phyloP scores from a whole-genome alignment of 768 basidiomycete genomes.

The Podaxis mareebaensis region DNA sequence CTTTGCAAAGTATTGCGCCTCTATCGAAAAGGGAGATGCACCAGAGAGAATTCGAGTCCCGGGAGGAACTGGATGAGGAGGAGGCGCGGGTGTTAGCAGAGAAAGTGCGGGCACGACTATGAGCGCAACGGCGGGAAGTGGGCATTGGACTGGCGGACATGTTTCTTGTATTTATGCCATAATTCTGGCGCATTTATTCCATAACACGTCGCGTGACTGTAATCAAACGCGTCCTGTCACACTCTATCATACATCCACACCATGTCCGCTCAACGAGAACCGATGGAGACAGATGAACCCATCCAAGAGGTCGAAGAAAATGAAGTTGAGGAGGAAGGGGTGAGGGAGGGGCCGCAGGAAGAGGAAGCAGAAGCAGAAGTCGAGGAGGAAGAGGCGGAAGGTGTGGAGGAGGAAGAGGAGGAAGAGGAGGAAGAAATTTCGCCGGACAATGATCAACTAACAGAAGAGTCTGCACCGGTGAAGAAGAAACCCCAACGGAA shows the following conservation, averaged over 20 bases:
- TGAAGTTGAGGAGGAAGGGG: constrained; percentile 5
- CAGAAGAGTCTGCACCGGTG: constrained; percentile 14
- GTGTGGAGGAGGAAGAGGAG: constrained; percentile 12
- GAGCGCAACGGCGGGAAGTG: background rate
- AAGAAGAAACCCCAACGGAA: constrained; percentile 32
- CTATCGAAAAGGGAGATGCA: constrained; percentile 58
- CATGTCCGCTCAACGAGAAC: constrained; percentile 14
- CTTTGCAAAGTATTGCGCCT: constrained; percentile 23
- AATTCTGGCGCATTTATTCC: background rate
- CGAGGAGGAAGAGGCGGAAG: constrained; percentile 6
- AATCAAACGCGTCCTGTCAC: constrained; percentile 17
- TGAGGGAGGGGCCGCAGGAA: background rate
- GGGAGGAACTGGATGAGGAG: constrained; percentile 61
- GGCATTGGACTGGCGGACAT: too few relatives aligned
- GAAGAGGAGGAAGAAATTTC: constrained; percentile 6
- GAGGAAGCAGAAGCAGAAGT: constrained; percentile 12
- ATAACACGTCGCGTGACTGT: constrained; percentile 12
- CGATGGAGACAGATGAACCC: constrained; percentile 17
- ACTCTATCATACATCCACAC: background rate
- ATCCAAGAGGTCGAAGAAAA: constrained; percentile 15
- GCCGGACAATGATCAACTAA: constrained; percentile 2
- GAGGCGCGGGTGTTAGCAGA: constrained; percentile 47
- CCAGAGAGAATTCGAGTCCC: constrained; percentile 54
- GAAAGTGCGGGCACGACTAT: constrained; percentile 47
- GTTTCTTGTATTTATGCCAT: too few relatives aligned